Conservation (phyloP, 164 flowering plant species). For the Vitis rotundifolia region DNA sequence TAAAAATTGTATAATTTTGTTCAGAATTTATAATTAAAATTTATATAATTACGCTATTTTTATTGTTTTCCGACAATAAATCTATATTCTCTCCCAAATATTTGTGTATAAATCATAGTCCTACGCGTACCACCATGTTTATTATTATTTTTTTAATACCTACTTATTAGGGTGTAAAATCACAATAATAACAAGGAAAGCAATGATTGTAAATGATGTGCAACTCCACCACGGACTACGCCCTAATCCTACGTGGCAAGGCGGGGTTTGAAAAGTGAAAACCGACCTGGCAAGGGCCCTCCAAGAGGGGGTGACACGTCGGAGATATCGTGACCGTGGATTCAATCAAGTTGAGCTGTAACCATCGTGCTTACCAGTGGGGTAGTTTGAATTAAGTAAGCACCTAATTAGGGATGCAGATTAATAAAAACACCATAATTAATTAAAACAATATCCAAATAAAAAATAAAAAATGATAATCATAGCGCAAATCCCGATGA, state of each 20-base stretch:
- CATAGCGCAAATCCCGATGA: slow-evolving; percentile 15
- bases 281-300: slow-evolving; percentile 5
- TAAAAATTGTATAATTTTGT: too few species aligned
- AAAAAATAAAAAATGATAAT: not conserved
- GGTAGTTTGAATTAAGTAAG: slow-evolving; percentile 10
- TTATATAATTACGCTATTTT: too few species aligned
- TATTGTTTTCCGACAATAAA: too few species aligned
- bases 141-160: too few species aligned
- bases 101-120: too few species aligned
- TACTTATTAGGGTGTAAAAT: too few species aligned
- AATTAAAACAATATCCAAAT: slow-evolving; percentile 6
- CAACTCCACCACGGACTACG: slow-evolving; percentile 1
- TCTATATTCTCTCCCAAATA: too few species aligned
- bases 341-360: slow-evolving; percentile 44
- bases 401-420: not conserved
- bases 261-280: slow-evolving; percentile 10
- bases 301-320: slow-evolving; percentile 18
- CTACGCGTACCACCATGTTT: too few species aligned
- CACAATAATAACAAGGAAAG: too few species aligned
- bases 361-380: slow-evolving; percentile 34
- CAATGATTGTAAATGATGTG: too few species aligned
- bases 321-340: slow-evolving; percentile 18
- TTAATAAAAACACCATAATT: not conserved
- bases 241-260: slow-evolving; percentile 20
- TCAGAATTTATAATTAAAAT: too few species aligned